Base-by-base conservation (phyloP, 106 monocot genomes). In the Dioscorea dumetorum region DNA sequence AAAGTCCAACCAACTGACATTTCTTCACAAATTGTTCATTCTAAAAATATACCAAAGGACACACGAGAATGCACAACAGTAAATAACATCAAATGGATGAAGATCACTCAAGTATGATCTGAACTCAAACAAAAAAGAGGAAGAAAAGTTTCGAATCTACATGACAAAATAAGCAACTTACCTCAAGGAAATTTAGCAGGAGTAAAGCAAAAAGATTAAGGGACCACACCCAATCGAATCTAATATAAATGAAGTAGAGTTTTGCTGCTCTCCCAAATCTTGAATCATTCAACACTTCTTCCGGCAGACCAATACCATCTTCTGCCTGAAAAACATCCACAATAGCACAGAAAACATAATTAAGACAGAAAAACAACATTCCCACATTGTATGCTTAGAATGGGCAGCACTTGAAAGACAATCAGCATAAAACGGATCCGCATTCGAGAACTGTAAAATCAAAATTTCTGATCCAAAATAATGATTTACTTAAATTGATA, bases 301-400 rank as follows among this genome's bases (percentile, higher is more conserved):
- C 97, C 14, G 97, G 92, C 70, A 97, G 70, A 21, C 97, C 97
- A 73, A 97, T 66, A 66, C 97, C 97, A 86, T 97, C 97, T 84
- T 97, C 97, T 57, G 97, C 97, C 97, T 97, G 86, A n/a, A 81
- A 73, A 41, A 6, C 41, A 41, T 41, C 5, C 41, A 41, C 10
- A 10, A 10, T 41, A 10, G 10, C 10, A 41, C 10, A 41, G 41
- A 8, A 41, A 41, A 8, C 41, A 41, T 41, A 41, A 41, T 41
- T 41, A 41, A 41, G 41, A 41, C 41, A 3, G 41, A 41, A 10
- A 28, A 41, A 41, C 5, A 41, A 6, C 41, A 41, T 41, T 41
- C 41, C 41, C 6, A 41, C 6, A 41, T 41, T 41, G 6, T 41
- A 41, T 41, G 41, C 41, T 41, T 3, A 41, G 41, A 41, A 41